Percentiles rank a stretch among this genome's conserved stretches.
These are phyloP conservation scores for Tephrocybe rancida DNA, from an alignment of 768 basidiomycete species.

Conservation along the genomic window DNA sequence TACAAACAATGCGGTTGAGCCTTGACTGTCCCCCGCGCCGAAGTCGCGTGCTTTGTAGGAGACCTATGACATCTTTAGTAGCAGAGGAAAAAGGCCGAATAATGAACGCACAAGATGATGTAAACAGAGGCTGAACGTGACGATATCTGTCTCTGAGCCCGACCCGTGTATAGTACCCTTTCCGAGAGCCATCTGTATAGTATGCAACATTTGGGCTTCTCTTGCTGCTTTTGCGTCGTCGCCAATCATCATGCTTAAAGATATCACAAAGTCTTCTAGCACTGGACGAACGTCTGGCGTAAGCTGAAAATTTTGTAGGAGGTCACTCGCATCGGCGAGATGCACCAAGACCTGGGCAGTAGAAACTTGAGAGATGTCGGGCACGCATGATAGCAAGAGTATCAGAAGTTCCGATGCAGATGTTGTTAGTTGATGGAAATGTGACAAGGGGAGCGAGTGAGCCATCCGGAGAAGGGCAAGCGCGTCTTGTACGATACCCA, in stretches of 20 bases:
- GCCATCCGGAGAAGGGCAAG: constrained; percentile 61
- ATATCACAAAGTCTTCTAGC: constrained; percentile 60
- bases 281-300: constrained; percentile 54
- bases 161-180: constrained; percentile 60
- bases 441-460: constrained; percentile 53
- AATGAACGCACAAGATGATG: constrained; percentile 56
- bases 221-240: constrained; percentile 72
- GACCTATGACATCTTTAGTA: constrained; percentile 42
- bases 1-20: constrained; percentile 56
- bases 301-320: constrained; percentile 56
- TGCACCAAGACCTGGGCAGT: constrained; percentile 58
- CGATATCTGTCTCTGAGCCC: constrained; percentile 64
- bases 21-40: constrained; percentile 59
- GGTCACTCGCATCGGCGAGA: constrained; percentile 51
- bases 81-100: constrained; percentile 7
- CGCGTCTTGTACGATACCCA: constrained; percentile 62
- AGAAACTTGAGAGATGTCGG: constrained; percentile 63
- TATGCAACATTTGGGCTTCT: constrained; percentile 74
- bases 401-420: constrained; percentile 68
- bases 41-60: constrained; percentile 58
- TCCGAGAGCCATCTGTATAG: constrained; percentile 55
- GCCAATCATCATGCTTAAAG: constrained; percentile 61
- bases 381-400: constrained; percentile 60
- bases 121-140: constrained; percentile 63
- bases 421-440: constrained; percentile 57